Percentiles rank a stretch among this genome's conserved stretches.
Conservation (phyloP, 495 filamentous ascomycete species). For the Talaromyces borbonicus region DNA sequence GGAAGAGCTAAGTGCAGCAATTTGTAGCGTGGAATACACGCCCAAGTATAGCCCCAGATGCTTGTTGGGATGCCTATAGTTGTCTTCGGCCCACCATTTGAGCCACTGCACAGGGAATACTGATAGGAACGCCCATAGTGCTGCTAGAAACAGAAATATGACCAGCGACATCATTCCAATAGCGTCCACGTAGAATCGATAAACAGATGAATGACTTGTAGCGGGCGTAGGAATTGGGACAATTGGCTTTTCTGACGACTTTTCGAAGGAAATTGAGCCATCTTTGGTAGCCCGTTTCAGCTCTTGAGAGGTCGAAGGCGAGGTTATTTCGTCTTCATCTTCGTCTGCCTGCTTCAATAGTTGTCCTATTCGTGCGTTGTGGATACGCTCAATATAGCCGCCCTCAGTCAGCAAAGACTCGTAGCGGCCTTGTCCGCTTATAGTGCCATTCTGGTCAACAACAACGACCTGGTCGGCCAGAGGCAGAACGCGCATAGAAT, state of each 20-base stretch:
- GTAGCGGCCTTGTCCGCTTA: constrained; percentile 43
- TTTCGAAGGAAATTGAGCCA: background rate
- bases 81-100: constrained; percentile 12
- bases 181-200: constrained; percentile 8
- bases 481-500: constrained; percentile 18
- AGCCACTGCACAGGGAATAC: constrained; percentile 10
- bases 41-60: constrained; percentile 11
- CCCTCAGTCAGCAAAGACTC: constrained; percentile 28
- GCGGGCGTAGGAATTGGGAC: background rate
- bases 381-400: constrained; percentile 30
- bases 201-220: constrained; percentile 10
- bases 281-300: background rate
- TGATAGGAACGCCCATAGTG: constrained; percentile 3
- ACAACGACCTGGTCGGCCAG: constrained; percentile 44
- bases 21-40: constrained; percentile 20
- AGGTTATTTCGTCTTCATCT: constrained; percentile 6
- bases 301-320: background rate
- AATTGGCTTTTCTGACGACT: background rate
- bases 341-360: background rate
- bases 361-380: background rate
- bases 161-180: constrained; percentile 1
- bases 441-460: constrained; percentile 31
- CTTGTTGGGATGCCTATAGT: constrained; percentile 9
- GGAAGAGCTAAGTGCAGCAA: constrained; percentile 15
- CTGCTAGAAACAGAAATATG: background rate